Conservation (phyloP, 805 yeast species). For the Jamesozyma rosinii region DNA sequence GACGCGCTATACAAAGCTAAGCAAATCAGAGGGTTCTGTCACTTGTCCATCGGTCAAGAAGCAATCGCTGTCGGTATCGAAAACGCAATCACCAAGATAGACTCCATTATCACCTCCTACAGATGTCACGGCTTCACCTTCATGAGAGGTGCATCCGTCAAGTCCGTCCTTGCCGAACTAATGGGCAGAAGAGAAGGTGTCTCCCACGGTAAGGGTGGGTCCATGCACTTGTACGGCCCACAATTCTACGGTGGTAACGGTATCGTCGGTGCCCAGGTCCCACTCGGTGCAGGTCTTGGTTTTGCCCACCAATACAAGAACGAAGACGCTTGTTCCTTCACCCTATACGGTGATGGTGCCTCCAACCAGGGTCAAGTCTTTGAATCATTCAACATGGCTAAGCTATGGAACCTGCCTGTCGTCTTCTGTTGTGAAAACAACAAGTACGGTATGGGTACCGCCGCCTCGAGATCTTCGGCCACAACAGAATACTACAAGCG, state of each 20-base stretch:
- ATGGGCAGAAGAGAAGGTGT: slow-evolving; percentile 96
- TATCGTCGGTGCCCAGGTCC: slow-evolving; percentile 98
- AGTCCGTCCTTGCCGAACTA: slow-evolving; percentile 85
- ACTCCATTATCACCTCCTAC: slow-evolving; percentile 90
- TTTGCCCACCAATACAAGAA: slow-evolving; percentile 92
- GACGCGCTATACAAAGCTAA: slow-evolving; percentile 97
- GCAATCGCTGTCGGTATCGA: slow-evolving; percentile 98
- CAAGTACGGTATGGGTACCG: slow-evolving; percentile 99
- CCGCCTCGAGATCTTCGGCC: slow-evolving; percentile 95
- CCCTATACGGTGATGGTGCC: slow-evolving; percentile 98
- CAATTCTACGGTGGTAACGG: slow-evolving; percentile 99
- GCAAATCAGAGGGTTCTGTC: slow-evolving; percentile 98
- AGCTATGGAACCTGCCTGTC: slow-evolving; percentile 93
- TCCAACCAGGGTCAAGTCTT: slow-evolving; percentile 99
- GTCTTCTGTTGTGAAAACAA: slow-evolving; percentile 96
- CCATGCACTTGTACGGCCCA: slow-evolving; percentile 96
- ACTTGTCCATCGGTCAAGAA: slow-evolving; percentile 96
- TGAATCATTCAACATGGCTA: slow-evolving; percentile 97
- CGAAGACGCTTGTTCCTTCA: slow-evolving; percentile 71
- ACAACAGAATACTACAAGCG: slow-evolving; percentile 95
- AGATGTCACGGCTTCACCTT: slow-evolving; percentile 98
- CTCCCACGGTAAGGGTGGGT: slow-evolving; percentile 97
- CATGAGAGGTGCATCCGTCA: slow-evolving; percentile 91
- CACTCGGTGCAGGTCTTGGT: slow-evolving; percentile 96
- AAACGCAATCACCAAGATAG: slow-evolving; percentile 77